Percentiles rank a stretch among this genome's conserved stretches.
phyloP scores from a whole-genome alignment of 2,329 filamentous ascomycete species.

The Biscogniauxia mediterranea region DNA sequence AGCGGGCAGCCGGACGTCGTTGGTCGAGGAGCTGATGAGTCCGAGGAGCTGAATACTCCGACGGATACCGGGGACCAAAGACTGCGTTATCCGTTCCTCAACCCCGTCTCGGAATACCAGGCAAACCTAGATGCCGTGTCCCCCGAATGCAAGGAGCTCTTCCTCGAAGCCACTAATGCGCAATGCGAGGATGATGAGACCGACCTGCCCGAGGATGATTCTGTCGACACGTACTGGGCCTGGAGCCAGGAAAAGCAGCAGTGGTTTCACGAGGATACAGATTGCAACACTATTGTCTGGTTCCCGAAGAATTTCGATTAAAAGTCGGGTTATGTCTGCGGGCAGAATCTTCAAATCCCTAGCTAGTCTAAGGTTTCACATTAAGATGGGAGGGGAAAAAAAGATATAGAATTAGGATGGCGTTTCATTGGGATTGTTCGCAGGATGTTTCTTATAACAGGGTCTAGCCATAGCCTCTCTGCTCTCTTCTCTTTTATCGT shows the following conservation, averaged over 20 bases:
- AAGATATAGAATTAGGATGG: too few species aligned
- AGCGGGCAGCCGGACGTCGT: not conserved
- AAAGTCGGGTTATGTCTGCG: too few species aligned
- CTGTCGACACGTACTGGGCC: slow-evolving; percentile 14
- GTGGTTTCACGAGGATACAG: slow-evolving; percentile 17
- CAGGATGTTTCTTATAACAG: too few species aligned
- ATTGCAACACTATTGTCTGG: slow-evolving; percentile 13
- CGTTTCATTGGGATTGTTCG: too few species aligned
- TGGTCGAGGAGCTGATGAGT: not conserved
- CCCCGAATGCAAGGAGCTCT: slow-evolving; percentile 4
- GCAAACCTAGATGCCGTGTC: slow-evolving; percentile 8
- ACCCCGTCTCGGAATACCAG: slow-evolving; percentile 5
- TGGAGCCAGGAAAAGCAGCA: slow-evolving; percentile 12
- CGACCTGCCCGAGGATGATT: slow-evolving; percentile 2
- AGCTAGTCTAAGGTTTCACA: too few species aligned
- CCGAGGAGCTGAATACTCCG: not conserved
- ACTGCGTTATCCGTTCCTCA: not conserved
- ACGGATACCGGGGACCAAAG: not conserved
- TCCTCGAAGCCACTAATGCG: not conserved
- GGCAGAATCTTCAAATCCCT: too few species aligned
- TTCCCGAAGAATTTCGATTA: slow-evolving; percentile 8
- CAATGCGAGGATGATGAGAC: not conserved
- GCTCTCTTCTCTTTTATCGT: too few species aligned
- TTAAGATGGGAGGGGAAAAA: too few species aligned
- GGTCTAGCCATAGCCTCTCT: too few species aligned